These are phyloP conservation scores for Phytophthora podocarpi DNA, from an alignment of 352 stramenopile genomes.

Conservation along the genomic window DNA sequence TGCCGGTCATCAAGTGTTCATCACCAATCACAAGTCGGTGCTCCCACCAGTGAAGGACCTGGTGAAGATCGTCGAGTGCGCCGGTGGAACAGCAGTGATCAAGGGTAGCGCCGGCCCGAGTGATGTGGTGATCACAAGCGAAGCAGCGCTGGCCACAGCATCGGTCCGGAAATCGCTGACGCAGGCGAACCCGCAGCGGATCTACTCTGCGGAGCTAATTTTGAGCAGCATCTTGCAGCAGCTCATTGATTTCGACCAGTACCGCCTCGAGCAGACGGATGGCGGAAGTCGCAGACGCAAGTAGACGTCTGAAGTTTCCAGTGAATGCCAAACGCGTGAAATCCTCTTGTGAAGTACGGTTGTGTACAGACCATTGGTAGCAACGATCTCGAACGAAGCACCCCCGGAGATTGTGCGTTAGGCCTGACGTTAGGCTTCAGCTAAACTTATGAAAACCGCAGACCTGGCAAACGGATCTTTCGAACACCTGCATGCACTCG, in stretches of 20 bases:
- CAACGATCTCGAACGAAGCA: no score
- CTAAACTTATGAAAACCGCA: no score
- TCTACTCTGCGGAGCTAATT: slow-evolving; percentile 56
- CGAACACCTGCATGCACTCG: no score
- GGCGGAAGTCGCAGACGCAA: slow-evolving; percentile 27
- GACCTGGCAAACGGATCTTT: no score
- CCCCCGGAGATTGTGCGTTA: no score
- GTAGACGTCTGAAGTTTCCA: no score
- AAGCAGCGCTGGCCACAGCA: slow-evolving; percentile 35
- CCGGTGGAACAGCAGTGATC: slow-evolving; percentile 38
- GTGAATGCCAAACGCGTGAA: no score
- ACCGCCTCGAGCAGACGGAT: slow-evolving; percentile 31
- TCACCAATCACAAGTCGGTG: slow-evolving; percentile 60
- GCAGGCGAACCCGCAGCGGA: slow-evolving; percentile 27
- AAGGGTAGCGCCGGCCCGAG: slow-evolving; percentile 35
- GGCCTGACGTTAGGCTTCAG: no score
- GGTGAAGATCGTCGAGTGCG: slow-evolving; percentile 59
- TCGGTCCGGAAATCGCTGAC: slow-evolving; percentile 45
- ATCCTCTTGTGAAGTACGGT: no score
- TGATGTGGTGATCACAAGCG: slow-evolving; percentile 52
- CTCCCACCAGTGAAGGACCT: slow-evolving; percentile 53
- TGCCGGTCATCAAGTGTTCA: slow-evolving; percentile 42
- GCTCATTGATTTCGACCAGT: slow-evolving; percentile 41
- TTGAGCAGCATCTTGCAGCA: slow-evolving; percentile 59
- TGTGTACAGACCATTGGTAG: no score